These are phyloP conservation scores for Hypoxylon lienhwacheense DNA, from an alignment of 495 filamentous ascomycete genomes.

Conservation along the genomic window DNA sequence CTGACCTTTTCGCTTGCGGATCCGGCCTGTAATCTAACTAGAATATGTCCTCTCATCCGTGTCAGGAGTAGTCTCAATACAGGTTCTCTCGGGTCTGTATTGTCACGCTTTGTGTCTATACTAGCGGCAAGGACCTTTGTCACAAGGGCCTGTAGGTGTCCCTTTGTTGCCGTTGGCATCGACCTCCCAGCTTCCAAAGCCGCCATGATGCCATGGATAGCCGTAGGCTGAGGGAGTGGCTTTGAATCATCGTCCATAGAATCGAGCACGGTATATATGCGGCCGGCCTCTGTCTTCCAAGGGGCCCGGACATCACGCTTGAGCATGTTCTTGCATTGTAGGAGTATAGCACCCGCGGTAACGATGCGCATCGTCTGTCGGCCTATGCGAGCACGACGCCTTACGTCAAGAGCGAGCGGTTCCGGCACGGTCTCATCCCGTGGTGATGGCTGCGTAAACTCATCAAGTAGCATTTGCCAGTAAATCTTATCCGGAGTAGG, in stretches of 20 bases:
- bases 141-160: constrained; percentile 57
- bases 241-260: constrained; percentile 36
- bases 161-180: constrained; percentile 70
- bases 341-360: constrained; percentile 74
- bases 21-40: constrained; percentile 71
- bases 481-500: constrained; percentile 74
- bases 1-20: constrained; percentile 79
- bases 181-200: constrained; percentile 77
- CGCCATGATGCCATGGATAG: constrained; percentile 67
- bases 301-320: constrained; percentile 87
- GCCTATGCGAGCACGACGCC: constrained; percentile 68
- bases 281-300: constrained; percentile 84
- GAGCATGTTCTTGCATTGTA: constrained; percentile 93
- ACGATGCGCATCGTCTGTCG: constrained; percentile 71
- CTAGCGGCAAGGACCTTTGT: constrained; percentile 52
- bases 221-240: constrained; percentile 54
- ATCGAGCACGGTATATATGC: constrained; percentile 63
- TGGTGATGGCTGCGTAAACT: constrained; percentile 54
- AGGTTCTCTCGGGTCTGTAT: constrained; percentile 67
- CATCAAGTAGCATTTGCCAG: constrained; percentile 67
- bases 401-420: constrained; percentile 77
- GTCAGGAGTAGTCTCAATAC: constrained; percentile 79
- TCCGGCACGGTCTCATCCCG: constrained; percentile 70
- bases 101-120: constrained; percentile 37
- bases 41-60: constrained; percentile 71